Evolutionary conservation across 805 yeast genomes (phyloP), one percentile per base, ranked within the genome.

Genomic region (Jamesozyma gamospora): DNA sequence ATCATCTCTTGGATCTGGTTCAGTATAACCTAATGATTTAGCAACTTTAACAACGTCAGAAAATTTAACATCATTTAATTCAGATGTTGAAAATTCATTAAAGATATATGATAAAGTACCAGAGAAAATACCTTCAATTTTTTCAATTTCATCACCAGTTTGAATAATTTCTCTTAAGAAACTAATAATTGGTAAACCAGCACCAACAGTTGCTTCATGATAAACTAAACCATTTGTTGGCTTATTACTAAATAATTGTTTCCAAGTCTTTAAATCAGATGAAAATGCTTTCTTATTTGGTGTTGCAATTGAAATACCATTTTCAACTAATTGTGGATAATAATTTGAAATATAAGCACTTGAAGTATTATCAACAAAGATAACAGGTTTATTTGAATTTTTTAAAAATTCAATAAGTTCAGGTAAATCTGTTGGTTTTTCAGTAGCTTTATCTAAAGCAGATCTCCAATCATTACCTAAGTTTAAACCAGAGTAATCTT

Each of bases 1-100:
- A 61, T 92, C 99, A 63, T 92, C 99, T 67, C 99, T 81, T 64
- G 99, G 98, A 63, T 92, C 99, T 36, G 99, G 99, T 67, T 92
- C 98, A 32, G 96, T 90, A 74, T 86, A 92, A 37, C 99, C 99
- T 49, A 86, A 70, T 38, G 78, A 65, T 66, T 90, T 90, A 39
- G 99, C 98, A 35, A 78, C 77, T 47, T 74, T 70, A 42, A 92
- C 97, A 37, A 92, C 79, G 40, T 87, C 95, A 19, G 96, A 86
- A 62, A 88, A 92, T 59, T 82, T 83, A 44, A 76, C 72, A 37
- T 73, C 69, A 35, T 72, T 67, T 34, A 79, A 67, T 44, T 68
- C 70, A 39, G 77, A 65, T 35, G 94, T 75, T 32, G 96, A 85
- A 63, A 79, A 92, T 58, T 83, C 88, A 66, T 92, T 92, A 72